These are phyloP conservation scores for Marasmius oreades DNA, from an alignment of 1,284 basidiomycete species.

Conservation along the genomic window DNA sequence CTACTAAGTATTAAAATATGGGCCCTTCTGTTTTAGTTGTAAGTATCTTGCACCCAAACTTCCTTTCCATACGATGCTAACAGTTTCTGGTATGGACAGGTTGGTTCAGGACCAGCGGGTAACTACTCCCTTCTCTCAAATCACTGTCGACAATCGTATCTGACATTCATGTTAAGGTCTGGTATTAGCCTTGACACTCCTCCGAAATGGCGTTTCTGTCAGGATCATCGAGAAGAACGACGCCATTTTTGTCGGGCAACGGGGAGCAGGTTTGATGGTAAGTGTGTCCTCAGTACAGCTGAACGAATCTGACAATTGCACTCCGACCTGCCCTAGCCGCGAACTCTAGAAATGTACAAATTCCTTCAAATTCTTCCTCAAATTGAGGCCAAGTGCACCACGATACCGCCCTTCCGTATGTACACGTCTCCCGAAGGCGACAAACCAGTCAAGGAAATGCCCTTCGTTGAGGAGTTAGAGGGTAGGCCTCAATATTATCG, in stretches of 20 bases:
- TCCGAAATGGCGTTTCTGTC: slow-evolving; percentile 19
- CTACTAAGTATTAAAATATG: no score
- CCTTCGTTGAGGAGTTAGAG: not conserved
- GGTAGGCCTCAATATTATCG: not conserved
- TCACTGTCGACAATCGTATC: no score
- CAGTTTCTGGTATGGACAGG: no score
- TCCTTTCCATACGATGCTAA: no score
- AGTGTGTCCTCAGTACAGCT: not conserved
- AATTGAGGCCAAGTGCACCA: not conserved
- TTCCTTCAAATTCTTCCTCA: slow-evolving; percentile 11
- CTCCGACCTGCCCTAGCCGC: slow-evolving; percentile 1
- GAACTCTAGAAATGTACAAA: slow-evolving; percentile 14
- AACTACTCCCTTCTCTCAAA: no score
- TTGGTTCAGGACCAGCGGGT: no score
- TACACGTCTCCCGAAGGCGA: slow-evolving; percentile 7
- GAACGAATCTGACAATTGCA: not conserved
- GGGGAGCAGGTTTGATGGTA: slow-evolving; percentile 19
- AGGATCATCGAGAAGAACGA: slow-evolving; percentile 23
- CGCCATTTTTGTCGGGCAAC: slow-evolving; percentile 14
- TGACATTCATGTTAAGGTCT: slow-evolving; percentile 12
- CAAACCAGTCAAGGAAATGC: not conserved
- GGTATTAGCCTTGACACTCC: slow-evolving; percentile 19
- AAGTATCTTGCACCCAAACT: no score
- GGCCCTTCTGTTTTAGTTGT: no score
- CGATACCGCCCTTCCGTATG: not conserved